Base-by-base conservation (phyloP, 805 yeast genomes). In the Myxozyma neglecta region DNA sequence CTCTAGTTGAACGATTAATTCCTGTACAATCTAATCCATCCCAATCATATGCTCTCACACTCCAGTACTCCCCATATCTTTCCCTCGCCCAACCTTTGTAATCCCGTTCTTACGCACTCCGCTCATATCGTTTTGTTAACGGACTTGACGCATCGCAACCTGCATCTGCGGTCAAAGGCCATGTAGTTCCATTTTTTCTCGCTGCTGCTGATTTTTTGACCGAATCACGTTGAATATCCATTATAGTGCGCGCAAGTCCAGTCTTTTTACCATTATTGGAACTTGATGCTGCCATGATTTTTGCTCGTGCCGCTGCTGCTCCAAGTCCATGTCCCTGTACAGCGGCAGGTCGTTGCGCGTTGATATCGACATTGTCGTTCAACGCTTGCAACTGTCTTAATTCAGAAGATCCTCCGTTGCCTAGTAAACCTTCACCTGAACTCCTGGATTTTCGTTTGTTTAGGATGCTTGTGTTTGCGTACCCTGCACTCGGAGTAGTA, bases 211-310 rank as follows among this genome's bases (percentile, higher is more conserved):
- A 11, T 40, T 20, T 50, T 35, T 37, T 24, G 14, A 37, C 49
- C 13, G 59, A 46, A 35, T 71, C 55, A 68, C 72, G 65, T 68
- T 74, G 72, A 63, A 75, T 18, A 69, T 71, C 61, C 67, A 63
- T 60, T 61, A 65, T 53, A 58, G 72, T 67, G 6, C 70, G 63
- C 53, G 67, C 77, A 49, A 67, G 68, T 64, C 66, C 69, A 56
- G 62, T 70, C 61, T 58, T 70, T 43, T 18, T 47, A 10, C 59
- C 46, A 35, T 35, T 53, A 14, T 48, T 47, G 20, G 16, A 52
- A 8, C 74, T 74, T 48, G 70, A 69, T 63, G 75, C 55, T 58
- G 76, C 60, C 64, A 69, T 47, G 37, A 71, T 57, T 52, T 69
- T 67, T 1, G 71, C 71, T 53, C 66, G 68, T 18, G 71, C 73